Evolutionary conservation across 345 rosid species (phyloP).

Genomic region (Salix suchowensis): DNA sequence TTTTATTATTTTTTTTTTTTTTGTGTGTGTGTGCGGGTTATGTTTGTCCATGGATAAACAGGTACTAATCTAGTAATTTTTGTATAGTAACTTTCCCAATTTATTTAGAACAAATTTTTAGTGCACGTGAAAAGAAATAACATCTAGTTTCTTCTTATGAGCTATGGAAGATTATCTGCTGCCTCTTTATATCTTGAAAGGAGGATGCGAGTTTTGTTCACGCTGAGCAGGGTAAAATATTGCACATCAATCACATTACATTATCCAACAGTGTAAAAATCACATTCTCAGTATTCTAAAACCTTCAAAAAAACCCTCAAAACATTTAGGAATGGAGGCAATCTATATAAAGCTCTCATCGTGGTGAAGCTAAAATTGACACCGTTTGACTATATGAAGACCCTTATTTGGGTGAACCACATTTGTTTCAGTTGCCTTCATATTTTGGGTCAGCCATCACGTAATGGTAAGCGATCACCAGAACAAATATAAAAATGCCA

Average conservation of each 20-base stretch:
- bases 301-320: not conserved
- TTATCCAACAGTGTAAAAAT: not conserved
- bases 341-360: not conserved
- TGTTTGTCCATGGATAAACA: too few species aligned
- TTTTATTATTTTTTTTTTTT: too few species aligned
- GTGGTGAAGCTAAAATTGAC: not conserved
- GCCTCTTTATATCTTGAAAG: not conserved
- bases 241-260: not conserved
- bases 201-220: not conserved
- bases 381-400: not conserved
- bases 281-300: not conserved
- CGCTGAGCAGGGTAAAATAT: not conserved
- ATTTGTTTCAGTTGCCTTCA: slow-evolving; percentile 48
- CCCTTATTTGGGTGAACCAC: not conserved
- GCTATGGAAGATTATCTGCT: too few species aligned
- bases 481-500: slow-evolving; percentile 64
- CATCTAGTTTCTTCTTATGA: too few species aligned
- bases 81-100: too few species aligned
- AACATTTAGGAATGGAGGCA: not conserved
- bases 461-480: slow-evolving; percentile 77
- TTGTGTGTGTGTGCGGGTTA: too few species aligned
- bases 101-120: too few species aligned
- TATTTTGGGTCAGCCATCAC: slow-evolving; percentile 85
- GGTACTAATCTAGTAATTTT: too few species aligned
- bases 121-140: too few species aligned